Base-by-base conservation (phyloP, 352 stramenopile species). In the Pythium insidiosum region DNA sequence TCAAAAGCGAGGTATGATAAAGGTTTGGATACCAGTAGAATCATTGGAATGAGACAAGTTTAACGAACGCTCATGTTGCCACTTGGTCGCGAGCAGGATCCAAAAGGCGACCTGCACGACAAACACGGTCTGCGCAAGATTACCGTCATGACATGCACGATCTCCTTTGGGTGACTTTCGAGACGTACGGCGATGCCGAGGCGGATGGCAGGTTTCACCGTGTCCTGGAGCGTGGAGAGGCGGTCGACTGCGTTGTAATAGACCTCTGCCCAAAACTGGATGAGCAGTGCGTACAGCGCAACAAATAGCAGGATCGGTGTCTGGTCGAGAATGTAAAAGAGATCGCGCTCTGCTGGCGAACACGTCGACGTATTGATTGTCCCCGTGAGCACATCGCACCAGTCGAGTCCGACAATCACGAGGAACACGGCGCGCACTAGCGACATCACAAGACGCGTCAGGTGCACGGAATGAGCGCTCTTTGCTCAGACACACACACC, bases 201-300 rank as follows among this genome's bases (percentile, higher is more conserved):
- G 33, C 70, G 68, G 28, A 91, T 72, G 22, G 72, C 61, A 36
- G 82, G 82, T 37, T 92, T 91, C 18, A 92, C 61, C 11, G 83
- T 49, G 10, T 68, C 60, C 19, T 62, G 70, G 30, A 92, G 61
- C 5, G 79, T 67, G 13, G 61, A 34, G 34, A 92, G 53, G 28
- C 80, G 66, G 47, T 92, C 80, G 37, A 89, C 78, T 23, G 82
- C 82, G 34, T 94, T 90, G 66, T 89, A 94, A 46, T 94, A 94
- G 12, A 94, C 78, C 52, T 94, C 79, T 5, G 82, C 82, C 82
- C 82, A 94, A 37, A 94, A 94, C 44, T 92, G 75, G 53, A 91
- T 63, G 20, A 94, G 66, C 46, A 94, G 57, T 20, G 77, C 66
- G 45, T 94, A 92, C 38, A 85, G 72, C 5, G 73, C 71, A 36